Base-by-base conservation (phyloP, 23 red algal genomes). In the Gracilariopsis chorda region DNA sequence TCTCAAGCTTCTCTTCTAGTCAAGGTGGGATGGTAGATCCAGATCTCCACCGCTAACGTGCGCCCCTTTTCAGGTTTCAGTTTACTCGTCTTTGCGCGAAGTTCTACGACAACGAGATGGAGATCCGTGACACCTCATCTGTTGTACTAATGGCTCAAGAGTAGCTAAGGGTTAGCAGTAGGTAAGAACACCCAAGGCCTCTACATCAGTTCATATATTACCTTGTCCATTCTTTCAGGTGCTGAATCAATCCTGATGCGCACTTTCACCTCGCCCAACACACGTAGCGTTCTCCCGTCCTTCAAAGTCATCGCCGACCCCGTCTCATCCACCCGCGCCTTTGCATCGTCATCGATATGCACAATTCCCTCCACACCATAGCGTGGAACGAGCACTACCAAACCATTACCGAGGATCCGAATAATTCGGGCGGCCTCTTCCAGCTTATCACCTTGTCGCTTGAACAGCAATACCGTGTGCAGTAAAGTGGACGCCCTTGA, bases 281-380 rank as follows among this genome's bases (percentile, higher is more conserved):
- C 77, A 12, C 58, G 83, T 14, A 96, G 80, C 48, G 19, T 45
- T 7, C 72, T 83, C 19, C 94, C 94, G 60, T 88, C 86, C 16
- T 79, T 69, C 47, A 82, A 29, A 23, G 43, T 44, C 51, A 96
- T 76, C 56, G 27, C 35, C n/a, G 74, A 78, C 9, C 78, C 77
- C 16, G 14, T 84, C 29, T 96, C 94, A 82, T 88, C 87, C 7
- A 93, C 48, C 19, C 49, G 33, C 7, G 90, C 51, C 24, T 80
- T 49, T 48, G 68, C 29, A 11, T 82, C 83, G 24, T 93, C 86
- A 30, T 92, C 93, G 30, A 95, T 32, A 25, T 92, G 80, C 8
- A 98, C 74, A 28, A 99, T 86, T 17, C 97, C 97, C 75, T 99
- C 97, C 39, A 99, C 57, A 16, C 97, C 97, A 62, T 94, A 99